Evolutionary conservation across 169 alveolate genomes (phyloP), one percentile per base, ranked within the genome.

Genomic region (Plasmodium coatneyi): DNA sequence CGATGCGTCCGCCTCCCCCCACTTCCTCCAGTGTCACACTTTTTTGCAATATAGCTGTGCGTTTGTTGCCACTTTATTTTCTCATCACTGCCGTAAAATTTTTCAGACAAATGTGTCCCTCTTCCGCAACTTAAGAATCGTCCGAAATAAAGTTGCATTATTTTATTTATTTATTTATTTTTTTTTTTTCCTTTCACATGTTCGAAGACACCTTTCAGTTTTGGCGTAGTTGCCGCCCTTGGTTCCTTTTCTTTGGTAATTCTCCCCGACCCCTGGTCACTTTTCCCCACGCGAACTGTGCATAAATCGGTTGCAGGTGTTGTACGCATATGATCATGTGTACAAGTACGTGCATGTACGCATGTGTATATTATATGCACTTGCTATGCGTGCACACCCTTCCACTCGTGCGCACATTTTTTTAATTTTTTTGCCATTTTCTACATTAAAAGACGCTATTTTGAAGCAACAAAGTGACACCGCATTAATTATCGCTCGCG

Each of bases 161-260:
- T 66, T 66, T 66, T 66, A n/a, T 60, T 60, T n/a, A 5, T 66
- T 22, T 66, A 22, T 25, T 6, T 66, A 22, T 22, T 25, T 19
- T 60, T 66, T 66, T 25, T 66, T 66, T 66, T 66, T 25, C 36
- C 19, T 25, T 25, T 66, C 16, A 66, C 76, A 9, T 28, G 76
- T 66, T 28, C 36, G 36, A 22, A 66, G 30, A 66, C 76, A 66
- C 41, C 39, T 66, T 66, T 66, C 76, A 66, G 4, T 66, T 19
- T 66, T 66, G 76, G 36, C 76, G 76, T 28, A 66, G 6, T 66
- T 66, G 12, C 76, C 76, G 76, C 76, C n/a, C 76, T 66, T 66
- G 41, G 34, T 66, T 28, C 76, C n/a, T 66, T 19, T 66, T 66
- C 76, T n/a, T 66, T 5, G 39, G 36, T 9, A 66, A 25, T 66